Conservation (phyloP, 2,329 filamentous ascomycete species). For the Gremmenia infestans region DNA sequence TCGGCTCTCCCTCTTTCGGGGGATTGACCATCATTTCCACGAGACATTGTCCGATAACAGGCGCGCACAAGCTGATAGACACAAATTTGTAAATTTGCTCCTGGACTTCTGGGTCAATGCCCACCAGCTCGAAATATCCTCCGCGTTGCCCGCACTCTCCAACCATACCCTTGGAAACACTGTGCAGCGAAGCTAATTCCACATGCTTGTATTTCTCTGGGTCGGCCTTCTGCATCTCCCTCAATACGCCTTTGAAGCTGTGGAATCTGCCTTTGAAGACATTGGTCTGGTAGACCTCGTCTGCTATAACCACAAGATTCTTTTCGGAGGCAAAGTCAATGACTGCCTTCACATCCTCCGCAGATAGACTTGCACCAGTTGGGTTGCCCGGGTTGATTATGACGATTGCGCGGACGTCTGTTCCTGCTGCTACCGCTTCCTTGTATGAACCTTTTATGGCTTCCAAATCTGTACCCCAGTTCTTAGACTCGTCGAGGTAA, state of each 20-base stretch:
- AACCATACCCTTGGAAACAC: constrained; percentile 96
- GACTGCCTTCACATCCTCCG: constrained; percentile 76
- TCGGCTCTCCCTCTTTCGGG: constrained; percentile 75
- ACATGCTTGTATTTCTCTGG: constrained; percentile 76
- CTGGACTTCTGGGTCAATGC: constrained; percentile 79
- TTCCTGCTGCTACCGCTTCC: constrained; percentile 69
- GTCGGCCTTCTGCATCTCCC: constrained; percentile 69
- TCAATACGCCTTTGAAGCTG: constrained; percentile 88
- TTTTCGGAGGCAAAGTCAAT: constrained; percentile 81
- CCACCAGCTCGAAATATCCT: constrained; percentile 93
- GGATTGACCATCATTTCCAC: constrained; percentile 99
- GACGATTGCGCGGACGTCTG: constrained; percentile 86
- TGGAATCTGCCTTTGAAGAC: constrained; percentile 92
- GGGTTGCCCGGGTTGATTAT: constrained; percentile 99
- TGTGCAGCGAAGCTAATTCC: constrained; percentile 89
- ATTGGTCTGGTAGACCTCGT: constrained; percentile 99
- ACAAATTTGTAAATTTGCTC: constrained; percentile 98
- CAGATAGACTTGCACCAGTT: constrained; percentile 79
- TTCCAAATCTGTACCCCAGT: constrained; percentile 84
- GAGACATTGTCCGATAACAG: constrained; percentile 91
- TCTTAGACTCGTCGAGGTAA: constrained; percentile 78
- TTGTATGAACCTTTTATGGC: constrained; percentile 69
- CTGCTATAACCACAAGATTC: constrained; percentile 83
- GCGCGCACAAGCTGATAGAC: constrained; percentile 92
- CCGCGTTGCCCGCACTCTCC: constrained; percentile 97